phyloP scores from a whole-genome alignment of 192 early-diverging fungal species.

The Lobulomyces angularis region DNA sequence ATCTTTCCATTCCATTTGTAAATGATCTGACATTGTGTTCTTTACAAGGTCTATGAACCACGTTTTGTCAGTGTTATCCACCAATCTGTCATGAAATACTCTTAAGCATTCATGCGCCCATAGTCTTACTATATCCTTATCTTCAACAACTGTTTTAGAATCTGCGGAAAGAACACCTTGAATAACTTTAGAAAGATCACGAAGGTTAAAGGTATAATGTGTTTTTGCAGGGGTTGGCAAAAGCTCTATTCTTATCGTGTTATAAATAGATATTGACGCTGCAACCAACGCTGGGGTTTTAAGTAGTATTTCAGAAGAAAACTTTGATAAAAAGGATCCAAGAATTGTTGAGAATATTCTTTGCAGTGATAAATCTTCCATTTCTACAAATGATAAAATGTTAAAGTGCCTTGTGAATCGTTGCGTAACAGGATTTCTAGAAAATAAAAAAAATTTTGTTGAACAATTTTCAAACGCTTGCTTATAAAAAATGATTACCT shows the following conservation, averaged over 20 bases:
- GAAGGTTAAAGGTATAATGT: slow-evolving; percentile 52
- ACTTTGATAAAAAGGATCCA: slow-evolving; percentile 34
- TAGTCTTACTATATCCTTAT: slow-evolving; percentile 40
- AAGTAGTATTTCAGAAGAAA: slow-evolving; percentile 33
- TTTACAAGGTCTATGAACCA: slow-evolving; percentile 42
- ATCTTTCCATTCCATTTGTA: slow-evolving; percentile 31
- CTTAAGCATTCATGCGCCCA: slow-evolving; percentile 48
- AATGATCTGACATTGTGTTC: slow-evolving; percentile 23
- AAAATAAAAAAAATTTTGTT: too few relatives aligned
- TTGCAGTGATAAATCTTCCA: slow-evolving; percentile 40
- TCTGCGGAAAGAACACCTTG: slow-evolving; percentile 41
- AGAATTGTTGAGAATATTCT: slow-evolving; percentile 43
- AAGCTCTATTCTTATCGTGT: slow-evolving; percentile 38
- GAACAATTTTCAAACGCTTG: too few relatives aligned
- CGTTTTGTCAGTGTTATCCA: slow-evolving; percentile 42
- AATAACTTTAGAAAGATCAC: slow-evolving; percentile 47
- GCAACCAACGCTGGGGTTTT: slow-evolving; percentile 30
- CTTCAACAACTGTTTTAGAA: slow-evolving; percentile 27
- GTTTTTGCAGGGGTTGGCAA: slow-evolving; percentile 51
- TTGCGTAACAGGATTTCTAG: slow-evolving; percentile 39
- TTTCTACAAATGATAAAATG: slow-evolving; percentile 39
- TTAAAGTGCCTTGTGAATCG: slow-evolving; percentile 47
- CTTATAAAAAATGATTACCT: too few relatives aligned
- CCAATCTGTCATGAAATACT: slow-evolving; percentile 47
- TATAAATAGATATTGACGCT: slow-evolving; percentile 43